Evolutionary conservation across 192 early-diverging fungal species (phyloP).

Genomic region (Podila clonocystis): DNA sequence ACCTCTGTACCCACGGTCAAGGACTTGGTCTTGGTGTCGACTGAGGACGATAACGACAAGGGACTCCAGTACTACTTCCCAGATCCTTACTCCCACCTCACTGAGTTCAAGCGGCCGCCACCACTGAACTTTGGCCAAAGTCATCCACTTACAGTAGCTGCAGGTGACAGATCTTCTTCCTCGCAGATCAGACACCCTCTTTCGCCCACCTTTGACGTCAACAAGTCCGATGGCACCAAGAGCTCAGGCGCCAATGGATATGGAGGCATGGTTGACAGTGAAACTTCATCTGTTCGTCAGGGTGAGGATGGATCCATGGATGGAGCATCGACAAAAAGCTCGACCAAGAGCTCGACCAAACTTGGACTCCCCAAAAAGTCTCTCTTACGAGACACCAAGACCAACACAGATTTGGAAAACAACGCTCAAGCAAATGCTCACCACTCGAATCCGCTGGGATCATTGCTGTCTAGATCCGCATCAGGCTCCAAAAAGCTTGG

Average conservation of each 20-base stretch:
- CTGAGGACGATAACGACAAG: not conserved
- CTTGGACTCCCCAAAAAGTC: not conserved
- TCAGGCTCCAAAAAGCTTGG: not conserved
- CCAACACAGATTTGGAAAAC: not conserved
- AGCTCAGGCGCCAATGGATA: not conserved
- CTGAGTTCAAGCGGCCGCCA: not conserved
- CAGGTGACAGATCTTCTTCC: not conserved
- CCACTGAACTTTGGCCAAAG: not conserved
- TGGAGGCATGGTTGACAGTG: not conserved
- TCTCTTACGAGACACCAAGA: not conserved
- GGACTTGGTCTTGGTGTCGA: not conserved
- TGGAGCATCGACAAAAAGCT: not conserved
- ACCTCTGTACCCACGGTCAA: not conserved
- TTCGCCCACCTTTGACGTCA: not conserved
- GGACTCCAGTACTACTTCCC: slow-evolving; percentile 3
- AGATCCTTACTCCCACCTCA: not conserved
- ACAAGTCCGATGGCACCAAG: not conserved
- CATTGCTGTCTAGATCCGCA: not conserved
- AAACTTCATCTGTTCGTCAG: not conserved
- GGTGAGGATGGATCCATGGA: not conserved
- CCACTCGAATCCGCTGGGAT: not conserved
- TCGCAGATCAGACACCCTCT: not conserved
- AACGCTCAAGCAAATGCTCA: not conserved
- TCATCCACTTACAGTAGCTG: not conserved
- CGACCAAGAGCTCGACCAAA: not conserved